Conservation (phyloP, 2,329 filamentous ascomycete genomes). For the Pseudogymnoascus sp. region DNA sequence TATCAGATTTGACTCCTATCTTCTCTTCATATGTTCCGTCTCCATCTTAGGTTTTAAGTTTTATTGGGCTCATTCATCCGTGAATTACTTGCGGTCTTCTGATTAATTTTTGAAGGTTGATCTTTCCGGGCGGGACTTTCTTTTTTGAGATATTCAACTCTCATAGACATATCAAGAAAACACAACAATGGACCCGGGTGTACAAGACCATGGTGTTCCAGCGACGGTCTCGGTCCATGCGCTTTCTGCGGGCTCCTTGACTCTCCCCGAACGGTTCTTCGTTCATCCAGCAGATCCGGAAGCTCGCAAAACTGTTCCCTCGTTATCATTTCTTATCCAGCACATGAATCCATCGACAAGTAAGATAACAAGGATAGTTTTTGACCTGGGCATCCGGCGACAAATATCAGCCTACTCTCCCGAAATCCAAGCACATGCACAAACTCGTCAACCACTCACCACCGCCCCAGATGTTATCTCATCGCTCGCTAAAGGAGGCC, state of each 20-base stretch:
- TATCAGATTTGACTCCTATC: too few relatives aligned
- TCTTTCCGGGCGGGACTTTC: too few relatives aligned
- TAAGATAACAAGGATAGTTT: conserved; percentile 37
- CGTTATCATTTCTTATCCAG: conserved; percentile 46
- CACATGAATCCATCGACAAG: conserved; percentile 33
- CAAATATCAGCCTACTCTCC: conserved; percentile 39
- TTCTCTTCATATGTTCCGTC: too few relatives aligned
- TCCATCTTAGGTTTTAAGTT: too few relatives aligned
- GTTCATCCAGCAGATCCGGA: conserved; percentile 39
- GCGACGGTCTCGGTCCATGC: too few relatives aligned
- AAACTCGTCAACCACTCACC: conserved; percentile 39
- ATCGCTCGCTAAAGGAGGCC: conserved; percentile 34
- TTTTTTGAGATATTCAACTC: too few relatives aligned
- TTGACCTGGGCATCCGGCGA: conserved; percentile 48
- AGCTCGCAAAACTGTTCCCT: conserved; percentile 43
- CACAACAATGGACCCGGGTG: too few relatives aligned
- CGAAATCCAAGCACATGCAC: conserved; percentile 40
- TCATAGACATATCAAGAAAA: too few relatives aligned
- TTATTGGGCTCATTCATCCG: too few relatives aligned
- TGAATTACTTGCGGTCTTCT: too few relatives aligned
- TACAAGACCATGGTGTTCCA: too few relatives aligned
- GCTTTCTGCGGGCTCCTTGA: conserved; percentile 26
- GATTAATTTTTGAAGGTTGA: too few relatives aligned
- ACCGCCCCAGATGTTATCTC: conserved; percentile 39
- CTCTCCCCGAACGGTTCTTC: conserved; percentile 42